Conservation (phyloP, 2,329 filamentous ascomycete genomes). For the Ilyonectria destructans region DNA sequence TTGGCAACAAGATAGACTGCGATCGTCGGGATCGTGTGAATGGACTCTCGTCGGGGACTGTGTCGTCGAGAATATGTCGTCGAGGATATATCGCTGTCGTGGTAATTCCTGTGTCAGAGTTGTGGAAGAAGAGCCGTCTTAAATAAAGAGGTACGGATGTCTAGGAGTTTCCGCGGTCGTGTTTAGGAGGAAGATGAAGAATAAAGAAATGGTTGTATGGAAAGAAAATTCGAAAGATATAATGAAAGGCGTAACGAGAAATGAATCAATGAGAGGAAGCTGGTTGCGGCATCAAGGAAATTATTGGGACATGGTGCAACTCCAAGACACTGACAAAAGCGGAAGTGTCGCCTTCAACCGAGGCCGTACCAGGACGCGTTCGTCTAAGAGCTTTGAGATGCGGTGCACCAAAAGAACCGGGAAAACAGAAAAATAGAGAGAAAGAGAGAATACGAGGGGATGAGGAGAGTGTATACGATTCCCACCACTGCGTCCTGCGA, state of each 20-base stretch:
- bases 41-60: neutral
- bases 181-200: slow-evolving; percentile 1
- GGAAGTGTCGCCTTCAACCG: slow-evolving; percentile 9
- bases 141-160: neutral
- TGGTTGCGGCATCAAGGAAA: slow-evolving; percentile 28
- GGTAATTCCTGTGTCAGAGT: neutral
- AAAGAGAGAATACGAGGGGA: slow-evolving; percentile 7
- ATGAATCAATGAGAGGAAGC: slow-evolving; percentile 13
- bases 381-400: slow-evolving; percentile 14
- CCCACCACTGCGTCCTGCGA: neutral
- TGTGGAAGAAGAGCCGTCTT: neutral
- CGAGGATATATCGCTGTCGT: neutral
- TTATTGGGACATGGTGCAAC: slow-evolving; percentile 27
- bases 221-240: neutral
- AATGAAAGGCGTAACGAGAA: slow-evolving; percentile 16
- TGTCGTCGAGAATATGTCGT: neutral
- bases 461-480: slow-evolving; percentile 1
- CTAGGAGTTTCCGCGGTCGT: neutral
- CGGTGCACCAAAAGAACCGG: slow-evolving; percentile 17
- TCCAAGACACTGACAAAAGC: slow-evolving; percentile 1
- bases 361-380: slow-evolving; percentile 11
- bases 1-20: neutral
- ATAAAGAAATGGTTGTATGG: neutral
- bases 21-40: neutral
- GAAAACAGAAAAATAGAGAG: slow-evolving; percentile 10